Conservation (phyloP, 2,329 filamentous ascomycete species). For the Fonsecaea monophora region DNA sequence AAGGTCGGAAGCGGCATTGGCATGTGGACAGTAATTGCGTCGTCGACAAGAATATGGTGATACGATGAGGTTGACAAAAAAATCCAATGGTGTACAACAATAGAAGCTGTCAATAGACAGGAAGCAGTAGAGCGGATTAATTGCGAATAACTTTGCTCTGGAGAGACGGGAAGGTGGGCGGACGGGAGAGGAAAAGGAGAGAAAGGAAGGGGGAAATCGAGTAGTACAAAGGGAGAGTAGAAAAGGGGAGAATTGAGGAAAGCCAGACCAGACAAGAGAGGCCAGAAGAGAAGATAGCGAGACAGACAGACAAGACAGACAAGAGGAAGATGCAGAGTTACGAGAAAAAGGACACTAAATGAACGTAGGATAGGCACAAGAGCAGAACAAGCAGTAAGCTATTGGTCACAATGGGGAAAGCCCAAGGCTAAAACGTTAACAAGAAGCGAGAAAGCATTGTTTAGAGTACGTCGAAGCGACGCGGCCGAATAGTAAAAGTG, state of each 20-base stretch:
- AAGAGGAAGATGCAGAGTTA: background rate
- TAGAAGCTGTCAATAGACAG: background rate
- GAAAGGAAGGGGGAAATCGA: background rate
- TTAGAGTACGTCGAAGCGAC: slow-evolving; percentile 16
- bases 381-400: slow-evolving; percentile 9
- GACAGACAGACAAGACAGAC: background rate
- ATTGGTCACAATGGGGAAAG: slow-evolving; percentile 14
- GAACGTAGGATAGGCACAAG: slow-evolving; percentile 9
- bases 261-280: no score
- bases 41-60: slow-evolving; percentile 10
- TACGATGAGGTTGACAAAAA: slow-evolving; percentile 24
- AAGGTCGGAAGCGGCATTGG: background rate
- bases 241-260: background rate
- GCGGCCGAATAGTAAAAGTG: slow-evolving; percentile 13
- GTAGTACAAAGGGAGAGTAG: background rate
- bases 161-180: slow-evolving; percentile 13
- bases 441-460: slow-evolving; percentile 18
- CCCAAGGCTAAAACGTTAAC: slow-evolving; percentile 20
- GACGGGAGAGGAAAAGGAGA: slow-evolving; percentile 16
- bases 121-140: background rate
- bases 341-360: background rate
- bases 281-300: background rate
- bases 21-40: background rate
- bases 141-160: background rate
- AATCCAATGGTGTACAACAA: slow-evolving; percentile 3